phyloP scores from a whole-genome alignment of 331 rosid species.

The Malus hybrid region DNA sequence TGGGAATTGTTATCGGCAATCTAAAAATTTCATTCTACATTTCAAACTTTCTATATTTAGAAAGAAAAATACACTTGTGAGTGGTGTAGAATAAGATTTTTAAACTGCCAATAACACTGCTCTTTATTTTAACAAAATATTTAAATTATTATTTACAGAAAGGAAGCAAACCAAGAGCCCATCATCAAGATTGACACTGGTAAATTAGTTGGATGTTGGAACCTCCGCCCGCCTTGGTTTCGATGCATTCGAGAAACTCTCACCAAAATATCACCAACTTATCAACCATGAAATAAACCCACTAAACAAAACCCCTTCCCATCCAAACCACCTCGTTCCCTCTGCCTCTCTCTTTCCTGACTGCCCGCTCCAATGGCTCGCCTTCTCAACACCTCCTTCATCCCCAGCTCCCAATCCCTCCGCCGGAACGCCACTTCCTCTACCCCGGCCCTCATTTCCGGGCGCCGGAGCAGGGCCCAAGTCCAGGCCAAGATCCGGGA shows the following conservation, averaged over 20 bases:
- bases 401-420: conserved; percentile 39
- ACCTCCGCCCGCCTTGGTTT: conserved; percentile 51
- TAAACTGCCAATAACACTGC: too few species aligned
- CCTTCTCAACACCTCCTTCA: conserved; percentile 56
- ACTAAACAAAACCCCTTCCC: background rate
- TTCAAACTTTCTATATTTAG: too few species aligned
- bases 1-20: too few species aligned
- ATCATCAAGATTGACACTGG: conserved; percentile 15
- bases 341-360: background rate
- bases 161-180: background rate
- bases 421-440: conserved; percentile 21
- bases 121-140: too few species aligned
- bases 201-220: conserved; percentile 46
- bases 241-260: conserved; percentile 54
- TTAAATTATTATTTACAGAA: background rate
- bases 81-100: too few species aligned
- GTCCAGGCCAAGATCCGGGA: conserved; percentile 82
- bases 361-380: conserved; percentile 50
- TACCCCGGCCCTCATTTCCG: background rate
- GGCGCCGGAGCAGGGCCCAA: conserved; percentile 10
- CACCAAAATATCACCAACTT: background rate
- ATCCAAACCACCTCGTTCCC: background rate
- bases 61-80: too few species aligned
- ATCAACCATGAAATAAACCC: background rate
- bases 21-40: too few species aligned